Evolutionary conservation across 2,329 filamentous ascomycete genomes (phyloP).

Genomic region (Ophiostoma pallidulum): DNA sequence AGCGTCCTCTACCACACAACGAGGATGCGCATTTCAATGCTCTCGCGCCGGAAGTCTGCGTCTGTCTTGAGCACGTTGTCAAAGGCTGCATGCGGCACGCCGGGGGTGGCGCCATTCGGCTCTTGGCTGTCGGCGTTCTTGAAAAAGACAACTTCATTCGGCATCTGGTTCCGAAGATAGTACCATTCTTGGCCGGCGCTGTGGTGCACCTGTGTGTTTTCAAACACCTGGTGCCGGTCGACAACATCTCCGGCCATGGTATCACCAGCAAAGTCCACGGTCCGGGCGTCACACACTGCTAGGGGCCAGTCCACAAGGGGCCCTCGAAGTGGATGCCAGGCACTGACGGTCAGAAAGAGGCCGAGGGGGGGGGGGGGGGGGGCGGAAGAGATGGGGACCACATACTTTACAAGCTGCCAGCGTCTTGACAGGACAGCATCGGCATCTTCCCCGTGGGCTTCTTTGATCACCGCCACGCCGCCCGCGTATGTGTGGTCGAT

Average conservation of each 20-base stretch:
- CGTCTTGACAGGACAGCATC: background rate
- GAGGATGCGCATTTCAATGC: slow-evolving; percentile 15
- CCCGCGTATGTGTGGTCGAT: slow-evolving; percentile 23
- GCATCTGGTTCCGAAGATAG: slow-evolving; percentile 16
- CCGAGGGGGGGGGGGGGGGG: background rate
- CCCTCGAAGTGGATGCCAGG: slow-evolving; percentile 18
- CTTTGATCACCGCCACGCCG: slow-evolving; percentile 46
- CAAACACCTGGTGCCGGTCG: slow-evolving; percentile 16
- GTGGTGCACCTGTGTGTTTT: slow-evolving; percentile 18
- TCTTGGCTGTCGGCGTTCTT: slow-evolving; percentile 15
- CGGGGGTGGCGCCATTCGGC: slow-evolving; percentile 10
- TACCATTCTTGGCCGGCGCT: slow-evolving; percentile 16
- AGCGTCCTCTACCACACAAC: slow-evolving; percentile 12
- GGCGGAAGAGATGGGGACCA: background rate
- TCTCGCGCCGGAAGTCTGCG: slow-evolving; percentile 13
- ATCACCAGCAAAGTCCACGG: slow-evolving; percentile 17
- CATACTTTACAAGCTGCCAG: slow-evolving; percentile 15
- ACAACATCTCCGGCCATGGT: slow-evolving; percentile 18
- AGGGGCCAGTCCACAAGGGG: slow-evolving; percentile 19
- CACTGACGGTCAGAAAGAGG: slow-evolving; percentile 7
- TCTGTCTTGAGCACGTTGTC: slow-evolving; percentile 11
- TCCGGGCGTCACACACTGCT: slow-evolving; percentile 17
- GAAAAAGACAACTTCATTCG: slow-evolving; percentile 17
- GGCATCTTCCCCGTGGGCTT: slow-evolving; percentile 28
- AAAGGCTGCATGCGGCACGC: slow-evolving; percentile 14